phyloP scores from a whole-genome alignment of 1,284 basidiomycete genomes.

The Ceratobasidium sp. region DNA sequence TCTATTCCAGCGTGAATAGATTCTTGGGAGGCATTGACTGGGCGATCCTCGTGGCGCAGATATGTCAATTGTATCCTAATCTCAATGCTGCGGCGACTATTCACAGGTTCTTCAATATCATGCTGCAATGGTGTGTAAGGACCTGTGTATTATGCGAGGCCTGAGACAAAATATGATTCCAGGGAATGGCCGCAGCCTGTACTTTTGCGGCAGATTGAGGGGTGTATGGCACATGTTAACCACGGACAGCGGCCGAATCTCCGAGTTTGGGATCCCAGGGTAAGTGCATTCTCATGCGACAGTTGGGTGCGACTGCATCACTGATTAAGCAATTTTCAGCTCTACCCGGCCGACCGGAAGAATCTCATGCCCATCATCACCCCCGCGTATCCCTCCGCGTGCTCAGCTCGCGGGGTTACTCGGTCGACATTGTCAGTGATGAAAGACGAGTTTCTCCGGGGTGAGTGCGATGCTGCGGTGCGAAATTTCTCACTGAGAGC shows the following conservation, averaged over 20 bases:
- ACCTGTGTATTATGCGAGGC: no score
- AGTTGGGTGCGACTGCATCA: background rate
- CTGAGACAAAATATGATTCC: constrained; percentile 14
- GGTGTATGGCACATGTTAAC: constrained; percentile 56
- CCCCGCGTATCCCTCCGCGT: constrained; percentile 99
- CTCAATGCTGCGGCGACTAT: constrained; percentile 94
- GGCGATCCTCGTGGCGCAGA: constrained; percentile 97
- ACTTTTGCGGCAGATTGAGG: constrained; percentile 93
- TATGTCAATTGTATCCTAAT: no score
- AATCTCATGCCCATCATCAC: constrained; percentile 99
- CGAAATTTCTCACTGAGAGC: no score
- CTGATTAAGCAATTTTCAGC: constrained; percentile 52
- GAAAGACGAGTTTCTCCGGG: constrained; percentile 94
- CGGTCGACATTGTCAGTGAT: constrained; percentile 95
- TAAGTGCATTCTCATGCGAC: constrained; percentile 46
- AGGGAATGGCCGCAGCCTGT: constrained; percentile 99
- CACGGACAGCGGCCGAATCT: constrained; percentile 71
- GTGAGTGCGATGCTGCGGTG: constrained; percentile 51
- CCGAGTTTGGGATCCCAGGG: constrained; percentile 97
- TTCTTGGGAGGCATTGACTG: constrained; percentile 98
- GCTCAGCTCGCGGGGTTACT: constrained; percentile 97
- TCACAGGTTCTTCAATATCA: constrained; percentile 95
- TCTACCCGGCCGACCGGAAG: constrained; percentile 90
- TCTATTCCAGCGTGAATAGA: constrained; percentile 98
- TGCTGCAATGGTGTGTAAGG: constrained; percentile 85